These are phyloP conservation scores for Meyerozyma athensensis DNA, from an alignment of 1,139 yeast species.

Conservation along the genomic window DNA sequence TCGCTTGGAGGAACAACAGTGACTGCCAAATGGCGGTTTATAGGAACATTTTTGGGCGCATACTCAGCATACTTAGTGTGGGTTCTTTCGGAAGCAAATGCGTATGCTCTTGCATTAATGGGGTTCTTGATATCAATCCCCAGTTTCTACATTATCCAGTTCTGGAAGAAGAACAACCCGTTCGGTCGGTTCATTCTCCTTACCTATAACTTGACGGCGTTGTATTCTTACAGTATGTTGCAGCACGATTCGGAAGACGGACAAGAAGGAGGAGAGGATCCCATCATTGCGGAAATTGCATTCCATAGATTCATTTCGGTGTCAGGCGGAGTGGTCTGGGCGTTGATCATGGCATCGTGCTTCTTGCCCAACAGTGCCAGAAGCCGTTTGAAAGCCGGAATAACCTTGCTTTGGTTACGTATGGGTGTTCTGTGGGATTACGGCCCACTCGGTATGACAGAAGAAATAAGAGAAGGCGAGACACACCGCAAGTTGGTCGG, in stretches of 20 bases:
- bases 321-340: conserved; percentile 72
- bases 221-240: conserved; percentile 69
- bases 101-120: conserved; percentile 45
- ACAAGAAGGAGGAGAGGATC: conserved; percentile 66
- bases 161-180: conserved; percentile 61
- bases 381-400: conserved; percentile 56
- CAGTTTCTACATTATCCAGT: conserved; percentile 64
- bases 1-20: conserved; percentile 83
- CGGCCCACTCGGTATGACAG: conserved; percentile 41
- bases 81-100: conserved; percentile 55
- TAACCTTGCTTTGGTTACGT: conserved; percentile 69
- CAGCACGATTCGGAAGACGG: conserved; percentile 59
- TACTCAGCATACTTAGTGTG: conserved; percentile 55
- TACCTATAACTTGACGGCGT: conserved; percentile 74
- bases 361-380: conserved; percentile 77
- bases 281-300: conserved; percentile 72
- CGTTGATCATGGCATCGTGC: conserved; percentile 57
- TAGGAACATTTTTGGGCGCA: conserved; percentile 77
- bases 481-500: conserved; percentile 32
- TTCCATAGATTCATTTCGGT: conserved; percentile 74
- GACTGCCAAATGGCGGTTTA: conserved; percentile 70
- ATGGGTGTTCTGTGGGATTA: conserved; percentile 82
- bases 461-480: conserved; percentile 14
- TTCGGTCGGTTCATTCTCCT: conserved; percentile 70
- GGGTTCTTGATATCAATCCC: conserved; percentile 61